Base-by-base conservation (phyloP, 768 basidiomycete species). In the Phanerochaete sordida region DNA sequence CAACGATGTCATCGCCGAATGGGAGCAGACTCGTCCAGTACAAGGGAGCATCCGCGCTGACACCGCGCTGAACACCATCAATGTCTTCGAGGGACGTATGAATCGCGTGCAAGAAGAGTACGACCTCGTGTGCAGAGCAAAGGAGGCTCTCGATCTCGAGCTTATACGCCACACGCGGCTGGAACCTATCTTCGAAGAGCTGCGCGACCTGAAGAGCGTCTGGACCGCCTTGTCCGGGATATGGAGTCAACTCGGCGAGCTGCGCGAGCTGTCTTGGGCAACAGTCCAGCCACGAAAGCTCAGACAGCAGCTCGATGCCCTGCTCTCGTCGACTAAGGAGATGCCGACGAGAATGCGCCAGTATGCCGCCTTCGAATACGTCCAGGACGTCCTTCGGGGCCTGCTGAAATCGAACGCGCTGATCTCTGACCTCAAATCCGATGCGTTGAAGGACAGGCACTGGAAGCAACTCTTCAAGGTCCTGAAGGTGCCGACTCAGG, bases 291-390 rank as follows among this genome's bases (percentile, higher is more conserved):
- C 97, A 24, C 86, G 97, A 68, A 98, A 98, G 75, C 71, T 99
- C 59, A 87, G 97, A 66, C 92, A 95, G 68, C 91, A 93, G 64
- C 87, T 99, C 56, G 96, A 99, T 67, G 86, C 84, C n/a, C 80
- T 98, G 48, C 75, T 98, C 54, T 79, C 84, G 26, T 93, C 93
- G n/a, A 98, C 96, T 24, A 93, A 95, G 77, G 96, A 98, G 50
- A 98, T 99, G 96, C 97, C 97, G 1, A 96, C 93, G 37, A 82
- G 95, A 62, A 99, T 98, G 97, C 84, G 97, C 56, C 97, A 99
- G 71, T 99, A 99, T 72, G 93, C 95, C 9, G 97, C 97, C 0
- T 99, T 98, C 69, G 97, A 98, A 79, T 95, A 92, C 72, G 94
- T 98, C 1, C 95, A 98, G 69, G 96, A 99, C 45, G 82, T 88